Percentiles rank a stretch among this genome's conserved stretches.
phyloP scores from a whole-genome alignment of 768 basidiomycete genomes.

The Lactifluus echinatus region DNA sequence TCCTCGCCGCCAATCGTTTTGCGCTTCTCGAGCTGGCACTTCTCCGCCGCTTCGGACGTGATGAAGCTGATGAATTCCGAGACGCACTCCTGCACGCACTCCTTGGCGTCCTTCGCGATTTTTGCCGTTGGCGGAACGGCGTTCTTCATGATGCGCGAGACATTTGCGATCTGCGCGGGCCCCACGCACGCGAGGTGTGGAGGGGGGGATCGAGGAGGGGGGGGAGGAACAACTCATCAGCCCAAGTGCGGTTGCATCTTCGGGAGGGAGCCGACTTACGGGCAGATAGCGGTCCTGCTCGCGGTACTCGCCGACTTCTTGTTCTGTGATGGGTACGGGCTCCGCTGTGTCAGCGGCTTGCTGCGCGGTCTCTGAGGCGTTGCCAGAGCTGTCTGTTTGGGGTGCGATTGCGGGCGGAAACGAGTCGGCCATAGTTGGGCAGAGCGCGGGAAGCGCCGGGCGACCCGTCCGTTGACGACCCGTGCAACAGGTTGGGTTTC shows the following conservation, averaged over 20 bases:
- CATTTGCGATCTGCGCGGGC: conserved; percentile 90
- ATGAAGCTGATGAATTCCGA: conserved; percentile 98
- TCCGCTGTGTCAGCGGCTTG: conserved; percentile 32
- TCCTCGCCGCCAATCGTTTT: conserved; percentile 99
- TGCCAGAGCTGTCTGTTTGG: conserved; percentile 15
- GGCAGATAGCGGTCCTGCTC: conserved; percentile 96
- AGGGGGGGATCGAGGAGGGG: background rate
- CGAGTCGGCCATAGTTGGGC: conserved; percentile 14
- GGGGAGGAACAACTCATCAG: background rate
- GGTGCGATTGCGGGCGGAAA: conserved; percentile 18
- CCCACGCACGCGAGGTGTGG: background rate
- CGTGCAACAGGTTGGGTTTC: background rate
- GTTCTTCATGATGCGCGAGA: conserved; percentile 95
- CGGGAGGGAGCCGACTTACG: conserved; percentile 36
- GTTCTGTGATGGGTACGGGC: conserved; percentile 74
- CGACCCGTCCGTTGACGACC: conserved; percentile 5
- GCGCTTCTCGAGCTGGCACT: conserved; percentile 88
- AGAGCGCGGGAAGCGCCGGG: conserved; percentile 12
- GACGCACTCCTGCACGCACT: conserved; percentile 97
- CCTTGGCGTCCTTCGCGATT: conserved; percentile 97
- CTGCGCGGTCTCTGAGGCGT: conserved; percentile 26
- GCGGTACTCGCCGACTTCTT: conserved; percentile 88
- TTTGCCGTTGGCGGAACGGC: conserved; percentile 86
- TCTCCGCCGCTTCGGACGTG: conserved; percentile 93
- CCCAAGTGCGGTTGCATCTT: background rate